Evolutionary conservation across 768 basidiomycete genomes (phyloP).

Genomic region (Pulveroboletus sp.): DNA sequence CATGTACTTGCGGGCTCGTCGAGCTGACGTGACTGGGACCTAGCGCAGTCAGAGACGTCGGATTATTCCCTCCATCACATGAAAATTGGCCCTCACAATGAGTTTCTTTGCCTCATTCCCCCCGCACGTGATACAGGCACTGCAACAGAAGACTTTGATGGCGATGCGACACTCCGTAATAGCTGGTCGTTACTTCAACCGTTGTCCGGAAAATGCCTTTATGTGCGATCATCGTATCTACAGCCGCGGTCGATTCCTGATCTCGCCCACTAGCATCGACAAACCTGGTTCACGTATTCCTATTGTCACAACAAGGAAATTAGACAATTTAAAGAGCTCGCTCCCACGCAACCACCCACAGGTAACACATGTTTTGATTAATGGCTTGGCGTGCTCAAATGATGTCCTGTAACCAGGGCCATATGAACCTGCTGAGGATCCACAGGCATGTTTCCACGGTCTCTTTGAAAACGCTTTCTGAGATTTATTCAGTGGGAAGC

Average conservation of each 20-base stretch:
- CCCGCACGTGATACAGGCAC: slow-evolving; percentile 47
- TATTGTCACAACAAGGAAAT: slow-evolving; percentile 95
- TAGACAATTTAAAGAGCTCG: slow-evolving; percentile 88
- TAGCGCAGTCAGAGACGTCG: slow-evolving; percentile 23
- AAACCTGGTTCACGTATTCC: slow-evolving; percentile 96
- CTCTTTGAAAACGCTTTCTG: slow-evolving; percentile 21
- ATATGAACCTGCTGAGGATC: slow-evolving; percentile 81
- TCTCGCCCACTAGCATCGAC: slow-evolving; percentile 55
- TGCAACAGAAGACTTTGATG: slow-evolving; percentile 48
- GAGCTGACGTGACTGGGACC: slow-evolving; percentile 11
- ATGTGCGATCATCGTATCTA: slow-evolving; percentile 53
- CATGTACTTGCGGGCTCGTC: slow-evolving; percentile 6
- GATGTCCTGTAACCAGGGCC: slow-evolving; percentile 43
- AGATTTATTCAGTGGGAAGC: slow-evolving; percentile 58
- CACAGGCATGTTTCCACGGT: slow-evolving; percentile 50
- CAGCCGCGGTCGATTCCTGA: slow-evolving; percentile 27
- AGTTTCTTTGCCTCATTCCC: slow-evolving; percentile 78
- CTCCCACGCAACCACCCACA: slow-evolving; percentile 58
- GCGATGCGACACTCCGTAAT: slow-evolving; percentile 62
- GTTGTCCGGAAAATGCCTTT: slow-evolving; percentile 75
- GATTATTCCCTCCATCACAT: slow-evolving; percentile 65
- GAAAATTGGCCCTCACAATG: slow-evolving; percentile 63
- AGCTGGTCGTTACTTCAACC: slow-evolving; percentile 83
- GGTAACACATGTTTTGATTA: slow-evolving; percentile 41
- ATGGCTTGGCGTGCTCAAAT: slow-evolving; percentile 17